Base-by-base conservation (phyloP, 768 basidiomycete species). In the Podaxis mareebaensis region DNA sequence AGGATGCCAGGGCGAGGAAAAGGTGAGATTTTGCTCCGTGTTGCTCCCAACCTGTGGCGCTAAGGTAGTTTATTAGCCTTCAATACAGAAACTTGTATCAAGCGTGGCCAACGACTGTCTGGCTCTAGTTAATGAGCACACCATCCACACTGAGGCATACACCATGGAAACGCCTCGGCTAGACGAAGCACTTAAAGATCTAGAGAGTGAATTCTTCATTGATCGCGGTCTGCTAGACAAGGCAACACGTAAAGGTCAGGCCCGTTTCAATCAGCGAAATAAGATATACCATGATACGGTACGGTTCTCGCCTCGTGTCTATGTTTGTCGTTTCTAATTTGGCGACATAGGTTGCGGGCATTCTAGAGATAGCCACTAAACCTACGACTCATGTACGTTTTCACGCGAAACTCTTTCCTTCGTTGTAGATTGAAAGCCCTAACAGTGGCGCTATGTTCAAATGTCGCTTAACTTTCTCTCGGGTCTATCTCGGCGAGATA, bases 1-100 rank as follows among this genome's bases (percentile, higher is more conserved):
- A 11, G 86, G 88, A 66, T 91, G 89, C 65, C 92, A 93, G 70
- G 89, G 90, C 61, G 91, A 95, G 70, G 93, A 94, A 71, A 95
- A 95, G 83, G 92, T 89, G 61, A 46, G 60, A 36, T 61, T 22
- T 7, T 42, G 46, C 0, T n/a, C 24, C n/a, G 22, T 40, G 17
- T 8, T 39, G 20, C 26, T 33, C 26, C 39, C 28, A 46, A 56
- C 12, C 44, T 49, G 20, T n/a, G 42, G 53, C 55, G n/a, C 49
- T 60, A 26, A 64, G 28, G 33, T 46, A 44, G 61, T 53, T 61
- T 42, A 54, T 40, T 64, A 92, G 90, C 89, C 89, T 15, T 91
- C 90, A 3, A 83, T 93, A 42, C 91, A 93, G 73, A 88, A 90
- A 70, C 76, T 93, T 5, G 84, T 90, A 51, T 78, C 73, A 53